phyloP scores from a whole-genome alignment of 148 eudicot species.

The Camellia granthamiana region DNA sequence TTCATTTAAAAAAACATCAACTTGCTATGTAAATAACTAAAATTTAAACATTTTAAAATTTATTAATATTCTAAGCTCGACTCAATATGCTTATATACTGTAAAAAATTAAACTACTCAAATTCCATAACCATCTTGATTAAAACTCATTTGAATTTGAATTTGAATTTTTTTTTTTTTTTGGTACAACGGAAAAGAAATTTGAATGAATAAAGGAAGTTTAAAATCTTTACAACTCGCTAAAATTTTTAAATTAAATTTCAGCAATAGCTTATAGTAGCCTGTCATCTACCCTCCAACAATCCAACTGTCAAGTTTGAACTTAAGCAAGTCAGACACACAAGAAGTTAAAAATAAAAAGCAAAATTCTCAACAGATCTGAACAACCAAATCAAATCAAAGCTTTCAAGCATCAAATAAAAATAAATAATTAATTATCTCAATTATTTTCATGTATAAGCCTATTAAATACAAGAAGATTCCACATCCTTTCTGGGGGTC shows the following conservation, averaged over 20 bases:
- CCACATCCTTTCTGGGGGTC: background rate
- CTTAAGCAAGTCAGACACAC: background rate
- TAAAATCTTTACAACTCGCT: no score
- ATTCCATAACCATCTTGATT: no score
- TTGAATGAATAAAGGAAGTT: no score
- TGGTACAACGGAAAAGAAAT: no score
- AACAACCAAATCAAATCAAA: conserved; percentile 14
- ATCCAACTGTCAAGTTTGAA: background rate
- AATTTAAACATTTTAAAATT: no score
- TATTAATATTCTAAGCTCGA: no score
- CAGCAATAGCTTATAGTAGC: background rate
- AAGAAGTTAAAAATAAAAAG: background rate
- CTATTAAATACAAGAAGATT: conserved; percentile 9
- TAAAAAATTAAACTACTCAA: no score
- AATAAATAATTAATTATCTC: conserved; percentile 7
- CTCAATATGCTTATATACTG: no score
- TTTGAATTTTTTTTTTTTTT: no score
- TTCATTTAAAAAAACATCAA: no score
- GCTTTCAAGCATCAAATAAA: conserved; percentile 10
- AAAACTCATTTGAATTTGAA: no score
- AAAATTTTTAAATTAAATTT: background rate
- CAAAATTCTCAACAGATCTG: background rate
- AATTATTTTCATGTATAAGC: background rate
- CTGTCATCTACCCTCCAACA: background rate
- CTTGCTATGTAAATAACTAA: no score